A percentile compares a stretch with the other conserved stretches of the same genome.
These are phyloP conservation scores for Eucalyptus curtisii DNA, from an alignment of 345 rosid genomes.

Conservation along the genomic window DNA sequence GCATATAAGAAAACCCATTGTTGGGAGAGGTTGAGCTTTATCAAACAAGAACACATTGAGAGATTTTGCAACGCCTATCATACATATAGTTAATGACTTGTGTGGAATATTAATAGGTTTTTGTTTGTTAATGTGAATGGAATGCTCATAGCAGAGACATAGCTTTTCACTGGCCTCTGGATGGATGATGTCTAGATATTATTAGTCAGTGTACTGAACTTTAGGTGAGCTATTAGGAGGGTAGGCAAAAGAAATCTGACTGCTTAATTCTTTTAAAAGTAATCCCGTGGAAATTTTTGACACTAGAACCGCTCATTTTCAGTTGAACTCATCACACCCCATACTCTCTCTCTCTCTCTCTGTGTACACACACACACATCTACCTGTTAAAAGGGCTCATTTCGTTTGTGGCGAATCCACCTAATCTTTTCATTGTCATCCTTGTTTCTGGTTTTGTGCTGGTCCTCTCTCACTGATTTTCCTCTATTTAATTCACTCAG, in stretches of 20 bases:
- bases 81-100: not conserved
- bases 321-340: not conserved
- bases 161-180: not conserved
- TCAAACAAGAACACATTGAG: not conserved
- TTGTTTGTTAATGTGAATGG: not conserved
- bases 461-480: not conserved
- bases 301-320: not conserved
- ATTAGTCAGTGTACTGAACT: not conserved
- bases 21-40: not conserved
- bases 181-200: not conserved
- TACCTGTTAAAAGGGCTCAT: not conserved
- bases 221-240: not conserved
- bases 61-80: not conserved
- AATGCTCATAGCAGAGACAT: not conserved
- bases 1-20: not conserved
- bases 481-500: slow-evolving; percentile 14
- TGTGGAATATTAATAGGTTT: not conserved
- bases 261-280: not conserved
- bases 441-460: not conserved
- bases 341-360: not conserved
- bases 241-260: not conserved
- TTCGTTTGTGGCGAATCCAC: not conserved
- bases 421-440: not conserved
- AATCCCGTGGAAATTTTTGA: not conserved
- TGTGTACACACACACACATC: not conserved